phyloP scores from a whole-genome alignment of 495 filamentous ascomycete species.

The Xylaria scruposa region DNA sequence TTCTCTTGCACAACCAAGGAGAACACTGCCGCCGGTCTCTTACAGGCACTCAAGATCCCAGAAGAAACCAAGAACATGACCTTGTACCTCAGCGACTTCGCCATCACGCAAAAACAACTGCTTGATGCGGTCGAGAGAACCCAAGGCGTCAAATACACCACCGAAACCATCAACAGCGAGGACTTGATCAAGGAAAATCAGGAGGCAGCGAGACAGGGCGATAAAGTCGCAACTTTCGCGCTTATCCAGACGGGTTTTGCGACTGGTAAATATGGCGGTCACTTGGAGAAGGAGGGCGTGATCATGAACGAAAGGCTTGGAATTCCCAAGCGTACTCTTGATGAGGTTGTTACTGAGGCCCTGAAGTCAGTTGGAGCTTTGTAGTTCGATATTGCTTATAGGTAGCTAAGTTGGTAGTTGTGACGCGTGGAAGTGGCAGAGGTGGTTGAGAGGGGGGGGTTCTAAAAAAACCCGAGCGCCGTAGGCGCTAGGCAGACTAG shows the following conservation, averaged over 20 bases:
- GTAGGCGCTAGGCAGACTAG: too few species aligned
- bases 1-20: constrained; percentile 52
- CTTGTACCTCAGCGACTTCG: constrained; percentile 48
- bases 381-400: not conserved
- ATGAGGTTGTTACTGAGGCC: constrained; percentile 27
- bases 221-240: constrained; percentile 27
- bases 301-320: constrained; percentile 38
- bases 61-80: constrained; percentile 50
- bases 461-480: too few species aligned
- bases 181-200: constrained; percentile 33
- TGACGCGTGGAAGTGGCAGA: too few species aligned
- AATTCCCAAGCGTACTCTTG: constrained; percentile 30
- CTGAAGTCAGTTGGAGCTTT: constrained; percentile 15
- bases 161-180: constrained; percentile 32
- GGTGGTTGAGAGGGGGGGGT: too few species aligned
- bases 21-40: constrained; percentile 45
- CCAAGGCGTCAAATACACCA: constrained; percentile 40
- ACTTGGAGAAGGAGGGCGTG: constrained; percentile 38
- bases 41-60: constrained; percentile 39
- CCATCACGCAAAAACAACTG: constrained; percentile 50
- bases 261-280: constrained; percentile 36
- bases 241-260: constrained; percentile 40
- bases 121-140: constrained; percentile 43
- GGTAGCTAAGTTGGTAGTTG: too few species aligned
- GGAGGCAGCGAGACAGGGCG: constrained; percentile 29